phyloP scores from a whole-genome alignment of 371 early-diverging fungal genomes.

The Mortierella sp. region DNA sequence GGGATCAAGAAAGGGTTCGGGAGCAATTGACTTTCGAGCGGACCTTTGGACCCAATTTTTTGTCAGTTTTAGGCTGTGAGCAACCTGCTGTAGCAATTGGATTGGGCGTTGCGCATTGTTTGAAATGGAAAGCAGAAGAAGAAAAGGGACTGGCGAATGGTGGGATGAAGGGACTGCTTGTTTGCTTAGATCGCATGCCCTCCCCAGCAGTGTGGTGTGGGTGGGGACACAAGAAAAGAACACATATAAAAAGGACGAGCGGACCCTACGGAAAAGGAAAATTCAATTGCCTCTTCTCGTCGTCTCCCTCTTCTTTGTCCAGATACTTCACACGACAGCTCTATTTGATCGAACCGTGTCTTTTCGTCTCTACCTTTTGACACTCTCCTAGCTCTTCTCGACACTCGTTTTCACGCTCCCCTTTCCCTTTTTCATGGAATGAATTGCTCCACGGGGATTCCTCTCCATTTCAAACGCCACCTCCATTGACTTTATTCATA shows the following conservation, averaged over 20 bases:
- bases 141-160: not conserved
- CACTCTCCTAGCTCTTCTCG: too few species aligned
- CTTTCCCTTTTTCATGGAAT: not conserved
- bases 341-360: too few species aligned
- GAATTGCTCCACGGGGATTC: not conserved
- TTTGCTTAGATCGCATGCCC: too few species aligned
- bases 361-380: not conserved
- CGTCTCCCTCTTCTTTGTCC: not conserved
- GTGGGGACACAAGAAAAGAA: not conserved
- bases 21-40: slow-evolving; percentile 9
- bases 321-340: not conserved
- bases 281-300: not conserved
- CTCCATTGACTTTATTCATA: not conserved
- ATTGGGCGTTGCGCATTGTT: not conserved
- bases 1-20: not conserved
- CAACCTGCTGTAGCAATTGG: not conserved
- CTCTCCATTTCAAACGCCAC: not conserved
- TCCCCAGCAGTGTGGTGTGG: not conserved
- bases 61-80: not conserved
- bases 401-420: not conserved
- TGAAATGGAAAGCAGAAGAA: not conserved
- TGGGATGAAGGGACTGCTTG: not conserved
- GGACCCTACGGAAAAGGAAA: not conserved
- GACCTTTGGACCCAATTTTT: not conserved
- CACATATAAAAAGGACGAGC: not conserved